Evolutionary conservation across 257 asterid genomes (phyloP), one percentile per base, ranked within the genome.

Genomic region (Cynanchum wilfordii): DNA sequence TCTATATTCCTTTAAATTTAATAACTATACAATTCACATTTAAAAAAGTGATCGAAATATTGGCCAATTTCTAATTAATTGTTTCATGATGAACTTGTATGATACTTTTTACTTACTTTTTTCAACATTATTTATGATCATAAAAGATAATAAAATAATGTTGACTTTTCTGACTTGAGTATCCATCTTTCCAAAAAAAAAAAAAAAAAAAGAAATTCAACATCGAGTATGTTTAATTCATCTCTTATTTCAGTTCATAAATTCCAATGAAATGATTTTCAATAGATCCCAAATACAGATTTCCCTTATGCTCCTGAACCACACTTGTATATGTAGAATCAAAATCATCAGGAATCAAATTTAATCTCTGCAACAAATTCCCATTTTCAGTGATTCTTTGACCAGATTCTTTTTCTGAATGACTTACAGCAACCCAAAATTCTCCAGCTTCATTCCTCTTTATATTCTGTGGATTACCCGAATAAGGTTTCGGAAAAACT

Each of bases 301-400:
- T 5, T 19, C 22, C 22, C 5, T 16, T 51, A 6, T 54, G 58
- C 24, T 54, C 58, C 8, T 64, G 25, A 38, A 40, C 69, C 19
- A 38, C 69, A 7, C 49, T 65, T 7, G 20, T 20, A 9, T 7
- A 2, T 20, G 12, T 1, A 1, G 52, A 0, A 20, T 10, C 10
- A 19, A 38, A 65, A 27, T 38, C 29, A 2, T 33, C 38, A 33
- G 51, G 51, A 10, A 7, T 65, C 11, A 38, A 65, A 38, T 3
- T n/a, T 13, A 38, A 0, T 65, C 9, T 65, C n/a, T 38, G 15
- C 69, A 65, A 9, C 36, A 36, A 8, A 2, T 13, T 38, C 51
- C 51, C 69, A 65, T 65, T 65, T 65, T 30, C 69, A 65, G 4
- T n/a, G 24, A 65, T 38, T 16, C 10, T n/a, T 65, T 65, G 69